These are phyloP conservation scores for Aspergillus coremiiformis DNA, from an alignment of 495 filamentous ascomycete genomes.

Conservation along the genomic window DNA sequence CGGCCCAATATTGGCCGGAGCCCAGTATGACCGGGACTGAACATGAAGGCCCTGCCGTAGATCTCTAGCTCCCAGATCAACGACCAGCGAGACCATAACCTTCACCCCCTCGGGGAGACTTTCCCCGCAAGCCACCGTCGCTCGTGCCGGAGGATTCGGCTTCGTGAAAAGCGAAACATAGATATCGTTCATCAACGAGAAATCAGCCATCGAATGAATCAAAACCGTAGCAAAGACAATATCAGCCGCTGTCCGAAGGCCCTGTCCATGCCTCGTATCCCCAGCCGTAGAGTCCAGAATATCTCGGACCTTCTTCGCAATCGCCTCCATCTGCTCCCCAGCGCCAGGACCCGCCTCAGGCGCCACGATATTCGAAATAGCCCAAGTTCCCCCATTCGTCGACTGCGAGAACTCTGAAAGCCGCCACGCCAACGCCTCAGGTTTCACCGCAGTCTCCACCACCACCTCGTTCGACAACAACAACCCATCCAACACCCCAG, in stretches of 20 bases:
- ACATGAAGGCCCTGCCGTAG: conserved; percentile 67
- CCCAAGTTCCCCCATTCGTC: conserved; percentile 23
- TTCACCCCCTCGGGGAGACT: conserved; percentile 48
- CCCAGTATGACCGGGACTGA: conserved; percentile 93
- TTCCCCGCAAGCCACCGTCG: conserved; percentile 71
- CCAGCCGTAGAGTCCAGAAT: conserved; percentile 21
- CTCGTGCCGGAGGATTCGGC: conserved; percentile 78
- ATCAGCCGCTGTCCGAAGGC: conserved; percentile 36
- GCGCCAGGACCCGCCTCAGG: conserved; percentile 32
- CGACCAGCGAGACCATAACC: conserved; percentile 53
- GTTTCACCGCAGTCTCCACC: neutral
- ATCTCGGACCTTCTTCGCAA: conserved; percentile 28
- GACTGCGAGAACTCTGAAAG: conserved; percentile 12
- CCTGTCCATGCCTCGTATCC: neutral
- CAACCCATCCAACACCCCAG: conserved; percentile 22
- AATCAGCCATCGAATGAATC: conserved; percentile 73
- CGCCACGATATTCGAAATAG: conserved; percentile 39
- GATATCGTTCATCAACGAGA: conserved; percentile 60
- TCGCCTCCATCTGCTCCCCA: conserved; percentile 39
- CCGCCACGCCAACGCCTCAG: conserved; percentile 5
- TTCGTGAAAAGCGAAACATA: conserved; percentile 63
- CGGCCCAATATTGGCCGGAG: conserved; percentile 93
- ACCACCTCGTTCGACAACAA: neutral
- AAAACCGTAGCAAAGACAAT: conserved; percentile 71
- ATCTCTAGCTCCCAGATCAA: conserved; percentile 29